Evolutionary conservation across 257 asterid genomes (phyloP), one percentile per base, ranked within the genome.

Genomic region (Gynochthodes officinalis): DNA sequence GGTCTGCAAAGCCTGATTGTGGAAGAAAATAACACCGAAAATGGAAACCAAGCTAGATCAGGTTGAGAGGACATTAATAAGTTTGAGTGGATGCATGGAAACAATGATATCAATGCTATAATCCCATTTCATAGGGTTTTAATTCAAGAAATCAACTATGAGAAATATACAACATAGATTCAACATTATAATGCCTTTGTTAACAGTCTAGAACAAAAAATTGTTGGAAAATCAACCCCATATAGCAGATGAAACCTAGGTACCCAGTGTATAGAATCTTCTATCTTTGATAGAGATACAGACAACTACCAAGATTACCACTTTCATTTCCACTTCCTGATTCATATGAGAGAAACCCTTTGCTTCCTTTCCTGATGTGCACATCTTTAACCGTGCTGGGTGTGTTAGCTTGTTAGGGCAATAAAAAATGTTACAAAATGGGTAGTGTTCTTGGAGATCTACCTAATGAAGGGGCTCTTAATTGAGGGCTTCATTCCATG

Each of bases 401-500:
- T 32, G 42, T 35, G 54, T 42, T 42, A 10, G 35, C 66, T 25
- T 1, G 44, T 35, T 44, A 19, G 52, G 55, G 53, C 23, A 42
- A 69, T 5, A 46, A 71, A 40, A 65, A 57, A 9, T 33, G 21
- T 7, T 89, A 90, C 57, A 83, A 84, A 62, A 87, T 67, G 71
- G 84, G 80, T 68, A 96, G 78, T 14, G 85, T 79, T 55, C 67
- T 75, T 12, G 84, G 87, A 75, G 95, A 84, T 87, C 91, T 87
- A 74, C 70, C 76, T 10, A 88, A 88, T 23, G 84, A 58, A 49
- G 82, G 95, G 70, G 84, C 68, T 78, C 86, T 84, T 70, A 79
- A 84, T 23, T 83, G 93, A 63, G 90, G 68, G 78, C 77, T 66
- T 93, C 95, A 1, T 75, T 84, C 88, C 89, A 85, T 1, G 86